These are phyloP conservation scores for Amborella trichopoda DNA, from an alignment of 164 flowering plant species.

Conservation along the genomic window DNA sequence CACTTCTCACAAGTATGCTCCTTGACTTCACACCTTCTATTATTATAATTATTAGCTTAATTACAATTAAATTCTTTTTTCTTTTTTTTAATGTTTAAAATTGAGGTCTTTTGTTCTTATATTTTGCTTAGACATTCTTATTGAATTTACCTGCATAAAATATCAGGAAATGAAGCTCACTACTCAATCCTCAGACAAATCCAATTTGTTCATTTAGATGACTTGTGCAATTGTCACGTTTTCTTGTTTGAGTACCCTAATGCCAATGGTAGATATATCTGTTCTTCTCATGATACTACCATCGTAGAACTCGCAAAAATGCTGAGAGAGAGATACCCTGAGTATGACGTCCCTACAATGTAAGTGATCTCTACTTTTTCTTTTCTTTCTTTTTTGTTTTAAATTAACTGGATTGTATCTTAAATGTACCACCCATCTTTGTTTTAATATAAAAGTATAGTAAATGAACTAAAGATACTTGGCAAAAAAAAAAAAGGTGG, in stretches of 20 bases:
- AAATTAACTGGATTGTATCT: too few species aligned
- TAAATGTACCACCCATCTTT: too few species aligned
- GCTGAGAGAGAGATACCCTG: constrained; percentile 52
- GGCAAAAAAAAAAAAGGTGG: too few species aligned
- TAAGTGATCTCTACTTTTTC: constrained; percentile 7
- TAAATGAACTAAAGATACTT: too few species aligned
- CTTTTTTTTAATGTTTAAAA: background rate
- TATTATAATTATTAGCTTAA: too few species aligned
- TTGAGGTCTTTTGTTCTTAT: too few species aligned
- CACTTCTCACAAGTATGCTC: constrained; percentile 9
- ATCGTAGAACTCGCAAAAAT: constrained; percentile 42
- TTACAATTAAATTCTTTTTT: background rate
- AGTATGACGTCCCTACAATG: constrained; percentile 51
- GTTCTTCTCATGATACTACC: constrained; percentile 49
- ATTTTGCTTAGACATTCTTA: too few species aligned
- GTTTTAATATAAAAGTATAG: too few species aligned
- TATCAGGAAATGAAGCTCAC: constrained; percentile 65
- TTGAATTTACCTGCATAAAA: too few species aligned
- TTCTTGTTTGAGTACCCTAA: constrained; percentile 51
- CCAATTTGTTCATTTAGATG: constrained; percentile 72
- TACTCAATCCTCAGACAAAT: constrained; percentile 65
- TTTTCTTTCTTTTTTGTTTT: background rate
- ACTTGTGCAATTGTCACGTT: constrained; percentile 57
- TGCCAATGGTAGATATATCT: constrained; percentile 72
- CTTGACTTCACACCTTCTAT: background rate